These are phyloP conservation scores for Botryotinia convoluta DNA, from an alignment of 2,329 filamentous ascomycete genomes.

Conservation along the genomic window DNA sequence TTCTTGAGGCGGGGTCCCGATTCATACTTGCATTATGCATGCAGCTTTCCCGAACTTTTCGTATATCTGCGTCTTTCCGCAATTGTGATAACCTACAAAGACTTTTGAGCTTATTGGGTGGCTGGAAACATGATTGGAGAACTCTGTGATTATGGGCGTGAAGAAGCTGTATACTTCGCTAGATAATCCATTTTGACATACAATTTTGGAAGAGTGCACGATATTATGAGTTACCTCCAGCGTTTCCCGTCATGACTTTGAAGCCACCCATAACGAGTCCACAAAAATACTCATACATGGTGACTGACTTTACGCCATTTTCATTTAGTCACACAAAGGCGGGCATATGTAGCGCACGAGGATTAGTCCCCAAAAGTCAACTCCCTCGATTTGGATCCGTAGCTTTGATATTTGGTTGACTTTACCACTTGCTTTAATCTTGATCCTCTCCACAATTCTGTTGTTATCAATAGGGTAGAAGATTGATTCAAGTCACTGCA, in stretches of 20 bases:
- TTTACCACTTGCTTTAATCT: fast-evolving
- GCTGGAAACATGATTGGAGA: background rate
- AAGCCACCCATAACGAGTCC: fast-evolving
- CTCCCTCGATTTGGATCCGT: background rate
- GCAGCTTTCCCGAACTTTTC: background rate
- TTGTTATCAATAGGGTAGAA: background rate
- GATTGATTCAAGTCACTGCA: fast-evolving
- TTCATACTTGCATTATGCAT: background rate
- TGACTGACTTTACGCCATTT: background rate
- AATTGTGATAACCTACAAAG: background rate
- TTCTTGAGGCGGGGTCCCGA: background rate
- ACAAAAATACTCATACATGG: fast-evolving
- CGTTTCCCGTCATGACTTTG: background rate
- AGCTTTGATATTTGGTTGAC: background rate
- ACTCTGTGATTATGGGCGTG: fast-evolving
- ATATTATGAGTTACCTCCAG: fast-evolving
- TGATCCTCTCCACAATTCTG: fast-evolving
- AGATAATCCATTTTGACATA: too few species aligned
- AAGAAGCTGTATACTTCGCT: too few species aligned
- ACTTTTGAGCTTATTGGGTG: background rate
- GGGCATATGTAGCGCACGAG: too few species aligned
- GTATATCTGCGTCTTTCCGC: background rate
- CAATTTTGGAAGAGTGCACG: background rate
- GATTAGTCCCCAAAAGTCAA: fast-evolving
- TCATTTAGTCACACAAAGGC: fast-evolving